A percentile compares a stretch with the other conserved stretches of the same genome.
Evolutionary conservation across 805 yeast species (phyloP).

Genomic region (Groenewaldozyma salmanticensis): DNA sequence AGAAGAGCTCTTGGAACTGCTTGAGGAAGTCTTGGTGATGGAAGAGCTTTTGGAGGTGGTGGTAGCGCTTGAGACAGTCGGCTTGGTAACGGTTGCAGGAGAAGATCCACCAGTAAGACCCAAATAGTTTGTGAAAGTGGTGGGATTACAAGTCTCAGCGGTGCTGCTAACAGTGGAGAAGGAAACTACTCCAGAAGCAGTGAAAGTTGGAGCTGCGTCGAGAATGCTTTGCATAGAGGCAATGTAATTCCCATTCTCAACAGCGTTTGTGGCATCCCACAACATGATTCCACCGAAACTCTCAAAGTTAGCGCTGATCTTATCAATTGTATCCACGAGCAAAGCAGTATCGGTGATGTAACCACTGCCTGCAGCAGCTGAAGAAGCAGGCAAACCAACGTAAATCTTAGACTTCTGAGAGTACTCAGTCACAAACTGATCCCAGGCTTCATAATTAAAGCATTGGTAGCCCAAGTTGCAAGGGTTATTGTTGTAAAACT

Average conservation of each 20-base stretch:
- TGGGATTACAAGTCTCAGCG: neutral
- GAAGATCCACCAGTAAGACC: neutral
- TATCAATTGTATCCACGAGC: slow-evolving; percentile 10
- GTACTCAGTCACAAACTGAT: slow-evolving; percentile 32
- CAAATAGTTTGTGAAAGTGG: neutral
- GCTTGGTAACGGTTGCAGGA: neutral
- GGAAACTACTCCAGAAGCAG: neutral
- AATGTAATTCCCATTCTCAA: neutral
- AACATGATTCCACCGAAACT: slow-evolving; percentile 65
- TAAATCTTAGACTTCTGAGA: slow-evolving; percentile 47
- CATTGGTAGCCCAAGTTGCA: slow-evolving; percentile 26
- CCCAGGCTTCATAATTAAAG: slow-evolving; percentile 44
- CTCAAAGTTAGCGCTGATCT: slow-evolving; percentile 14
- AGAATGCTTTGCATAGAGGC: neutral
- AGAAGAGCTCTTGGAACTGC: too few species aligned
- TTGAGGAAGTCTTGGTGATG: too few species aligned
- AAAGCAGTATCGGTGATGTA: slow-evolving; percentile 31
- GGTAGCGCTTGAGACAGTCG: neutral
- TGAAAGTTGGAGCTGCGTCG: neutral
- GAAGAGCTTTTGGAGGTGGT: neutral
- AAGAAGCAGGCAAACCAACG: slow-evolving; percentile 54
- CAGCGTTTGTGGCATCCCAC: slow-evolving; percentile 59
- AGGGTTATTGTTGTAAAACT: slow-evolving; percentile 53
- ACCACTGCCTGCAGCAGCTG: slow-evolving; percentile 47
- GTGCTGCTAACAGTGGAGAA: neutral